Conservation (phyloP, 768 basidiomycete species). For the Mycena rosella region DNA sequence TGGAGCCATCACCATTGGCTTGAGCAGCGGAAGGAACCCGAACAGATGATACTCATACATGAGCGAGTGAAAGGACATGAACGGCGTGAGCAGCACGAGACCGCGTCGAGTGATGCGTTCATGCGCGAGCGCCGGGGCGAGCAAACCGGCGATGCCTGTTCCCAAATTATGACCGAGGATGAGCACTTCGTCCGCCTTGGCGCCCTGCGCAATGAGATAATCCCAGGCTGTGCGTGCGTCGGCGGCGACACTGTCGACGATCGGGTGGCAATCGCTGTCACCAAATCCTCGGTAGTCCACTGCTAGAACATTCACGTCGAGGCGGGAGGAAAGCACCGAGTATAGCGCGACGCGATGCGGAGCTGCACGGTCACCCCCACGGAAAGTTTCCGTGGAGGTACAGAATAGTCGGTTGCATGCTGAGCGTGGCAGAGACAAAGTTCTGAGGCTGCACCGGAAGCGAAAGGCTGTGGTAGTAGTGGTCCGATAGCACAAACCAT, state of each 20-base stretch:
- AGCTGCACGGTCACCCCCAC: conserved; percentile 46
- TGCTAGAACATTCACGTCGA: conserved; percentile 71
- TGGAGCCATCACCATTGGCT: neutral
- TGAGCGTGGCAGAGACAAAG: too few species aligned
- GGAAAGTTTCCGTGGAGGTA: too few species aligned
- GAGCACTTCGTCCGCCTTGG: conserved; percentile 69
- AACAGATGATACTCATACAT: neutral
- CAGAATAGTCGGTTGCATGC: too few species aligned
- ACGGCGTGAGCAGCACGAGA: neutral
- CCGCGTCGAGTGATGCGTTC: neutral
- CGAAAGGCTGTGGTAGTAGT: conserved; percentile 52
- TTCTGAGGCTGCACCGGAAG: too few species aligned
- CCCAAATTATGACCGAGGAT: conserved; percentile 86
- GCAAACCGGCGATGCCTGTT: conserved; percentile 76
- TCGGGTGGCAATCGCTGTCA: conserved; percentile 75
- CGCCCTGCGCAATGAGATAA: conserved; percentile 76
- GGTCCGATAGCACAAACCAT: conserved; percentile 73
- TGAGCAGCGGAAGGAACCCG: neutral
- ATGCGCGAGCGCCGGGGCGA: neutral
- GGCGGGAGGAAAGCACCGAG: conserved; percentile 60
- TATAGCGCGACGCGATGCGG: conserved; percentile 66
- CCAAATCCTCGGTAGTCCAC: conserved; percentile 85
- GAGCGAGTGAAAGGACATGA: neutral
- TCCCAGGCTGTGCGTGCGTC: conserved; percentile 80
- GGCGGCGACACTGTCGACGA: conserved; percentile 66